A percentile compares a stretch with the other conserved stretches of the same genome.
Evolutionary conservation across 768 basidiomycete species (phyloP).

Genomic region (Calocybe gangraenosa): DNA sequence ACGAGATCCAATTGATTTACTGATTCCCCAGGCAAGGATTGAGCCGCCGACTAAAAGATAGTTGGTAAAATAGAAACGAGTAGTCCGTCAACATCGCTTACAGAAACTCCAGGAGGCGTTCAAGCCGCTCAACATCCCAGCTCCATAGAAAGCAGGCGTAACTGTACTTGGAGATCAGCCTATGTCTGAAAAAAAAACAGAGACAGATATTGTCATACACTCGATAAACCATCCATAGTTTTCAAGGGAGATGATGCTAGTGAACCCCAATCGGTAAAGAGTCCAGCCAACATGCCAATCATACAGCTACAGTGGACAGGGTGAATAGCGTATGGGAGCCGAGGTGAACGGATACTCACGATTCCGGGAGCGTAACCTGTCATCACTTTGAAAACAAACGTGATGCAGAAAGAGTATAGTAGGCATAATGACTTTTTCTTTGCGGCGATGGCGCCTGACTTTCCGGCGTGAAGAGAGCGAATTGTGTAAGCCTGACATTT

Average conservation of each 20-base stretch:
- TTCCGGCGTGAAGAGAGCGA: conserved; percentile 52
- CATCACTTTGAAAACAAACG: conserved; percentile 51
- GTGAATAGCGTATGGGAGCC: too few relatives aligned
- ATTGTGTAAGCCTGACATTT: conserved; percentile 52
- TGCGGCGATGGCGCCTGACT: conserved; percentile 44
- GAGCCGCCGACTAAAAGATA: conserved; percentile 40
- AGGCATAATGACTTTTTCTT: conserved; percentile 53
- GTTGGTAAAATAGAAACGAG: background rate
- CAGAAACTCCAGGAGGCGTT: conserved; percentile 58
- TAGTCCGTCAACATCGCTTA: conserved; percentile 22
- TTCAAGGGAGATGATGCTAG: conserved; percentile 53
- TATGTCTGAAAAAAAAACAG: background rate
- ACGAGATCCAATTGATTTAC: conserved; percentile 22
- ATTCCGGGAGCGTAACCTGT: conserved; percentile 59
- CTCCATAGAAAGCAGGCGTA: conserved; percentile 56
- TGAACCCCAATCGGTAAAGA: conserved; percentile 54
- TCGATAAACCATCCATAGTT: conserved; percentile 57
- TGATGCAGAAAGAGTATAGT: conserved; percentile 38
- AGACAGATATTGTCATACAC: conserved; percentile 27
- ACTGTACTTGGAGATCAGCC: conserved; percentile 25
- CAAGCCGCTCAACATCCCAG: conserved; percentile 53
- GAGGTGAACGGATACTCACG: conserved; percentile 22
- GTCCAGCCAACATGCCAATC: conserved; percentile 68
- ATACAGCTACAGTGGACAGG: conserved; percentile 31
- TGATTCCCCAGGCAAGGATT: conserved; percentile 50